Evolutionary conservation across 768 basidiomycete genomes (phyloP), one percentile per base, ranked within the genome.

Genomic region (Calocera cornea): DNA sequence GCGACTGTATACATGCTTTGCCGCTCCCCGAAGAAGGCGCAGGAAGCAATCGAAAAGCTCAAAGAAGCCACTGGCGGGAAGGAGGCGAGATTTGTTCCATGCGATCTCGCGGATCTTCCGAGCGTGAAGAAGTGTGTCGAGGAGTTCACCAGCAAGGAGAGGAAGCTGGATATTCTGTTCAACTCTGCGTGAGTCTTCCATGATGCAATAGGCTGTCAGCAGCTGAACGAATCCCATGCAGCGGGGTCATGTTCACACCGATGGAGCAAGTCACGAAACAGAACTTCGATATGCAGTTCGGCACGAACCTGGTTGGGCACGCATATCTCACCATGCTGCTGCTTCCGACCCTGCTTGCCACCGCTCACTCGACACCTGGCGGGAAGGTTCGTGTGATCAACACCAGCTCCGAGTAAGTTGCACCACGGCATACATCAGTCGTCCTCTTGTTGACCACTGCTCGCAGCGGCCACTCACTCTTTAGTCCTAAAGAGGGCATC

Each of bases 1-100:
- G 87, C 87, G 10, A 87, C 82, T 66, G 87, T 89, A 0, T 89
- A 90, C 72, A 71, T 89, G 47, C 85, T 83, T 0, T 76, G 77
- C 10, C 80, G 86, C n/a, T 79, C 72, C 65, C 68, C 74, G 64
- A 74, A 75, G 34, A 87, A 82, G 69, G 77, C 80, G 0, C 76
- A 80, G 2, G 72, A 71, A 2, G 85, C 86, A 0, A 87, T 88
- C 67, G 69, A 76, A 34, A 80, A 84, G 3, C 75, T 90, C 67
- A 79, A 84, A 63, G 68, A 71, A 12, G 69, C 75, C 65, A 82
- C 82, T 5, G 31, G 31, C 2, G 83, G 83, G 5, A 78, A 78
- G 44, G 75, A 81, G 19, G 80, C 77, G 0, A 41, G 78, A 5
- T 80, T 79, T 67, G 73, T 84, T 1, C 69, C 77, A 38, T 69